Evolutionary conservation across 1,284 basidiomycete species (phyloP).

Genomic region (Cerioporus squamosus): DNA sequence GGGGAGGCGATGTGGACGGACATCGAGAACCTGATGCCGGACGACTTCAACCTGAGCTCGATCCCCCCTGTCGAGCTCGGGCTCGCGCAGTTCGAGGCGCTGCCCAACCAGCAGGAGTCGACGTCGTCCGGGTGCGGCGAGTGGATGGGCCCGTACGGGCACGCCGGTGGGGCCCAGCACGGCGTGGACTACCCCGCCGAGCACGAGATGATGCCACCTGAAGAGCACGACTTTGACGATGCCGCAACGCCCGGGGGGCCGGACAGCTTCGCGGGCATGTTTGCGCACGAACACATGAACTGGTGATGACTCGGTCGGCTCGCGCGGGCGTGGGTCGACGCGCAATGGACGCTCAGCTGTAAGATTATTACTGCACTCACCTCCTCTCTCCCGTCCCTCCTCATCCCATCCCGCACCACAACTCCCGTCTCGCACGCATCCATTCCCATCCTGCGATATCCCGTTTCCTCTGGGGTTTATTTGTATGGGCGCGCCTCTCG

Average conservation of each 20-base stretch:
- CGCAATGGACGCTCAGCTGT: conserved; percentile 27
- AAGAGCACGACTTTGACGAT: conserved; percentile 33
- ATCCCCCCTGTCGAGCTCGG: conserved; percentile 54
- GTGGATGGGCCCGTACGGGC: conserved; percentile 9
- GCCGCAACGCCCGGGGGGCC: conserved; percentile 22
- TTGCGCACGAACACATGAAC: conserved; percentile 31
- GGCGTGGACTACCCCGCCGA: conserved; percentile 12
- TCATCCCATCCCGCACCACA: neutral
- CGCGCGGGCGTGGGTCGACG: conserved; percentile 41
- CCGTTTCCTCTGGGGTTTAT: conserved; percentile 15
- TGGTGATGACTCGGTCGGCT: conserved; percentile 40
- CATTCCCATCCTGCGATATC: conserved; percentile 8
- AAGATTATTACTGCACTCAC: conserved; percentile 20
- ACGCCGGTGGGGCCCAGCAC: conserved; percentile 17
- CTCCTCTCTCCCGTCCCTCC: neutral
- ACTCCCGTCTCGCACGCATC: neutral
- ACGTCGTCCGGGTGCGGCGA: conserved; percentile 6
- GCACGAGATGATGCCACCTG: conserved; percentile 11
- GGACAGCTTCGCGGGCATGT: conserved; percentile 33
- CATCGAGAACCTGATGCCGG: conserved; percentile 41
- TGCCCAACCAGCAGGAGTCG: conserved; percentile 4
- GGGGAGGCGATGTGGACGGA: conserved; percentile 29
- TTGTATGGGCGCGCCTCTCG: conserved; percentile 13
- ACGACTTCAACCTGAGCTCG: conserved; percentile 50
- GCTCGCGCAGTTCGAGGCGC: conserved; percentile 32